Conservation (phyloP, 257 asterid species). For the Petunia axillaris region DNA sequence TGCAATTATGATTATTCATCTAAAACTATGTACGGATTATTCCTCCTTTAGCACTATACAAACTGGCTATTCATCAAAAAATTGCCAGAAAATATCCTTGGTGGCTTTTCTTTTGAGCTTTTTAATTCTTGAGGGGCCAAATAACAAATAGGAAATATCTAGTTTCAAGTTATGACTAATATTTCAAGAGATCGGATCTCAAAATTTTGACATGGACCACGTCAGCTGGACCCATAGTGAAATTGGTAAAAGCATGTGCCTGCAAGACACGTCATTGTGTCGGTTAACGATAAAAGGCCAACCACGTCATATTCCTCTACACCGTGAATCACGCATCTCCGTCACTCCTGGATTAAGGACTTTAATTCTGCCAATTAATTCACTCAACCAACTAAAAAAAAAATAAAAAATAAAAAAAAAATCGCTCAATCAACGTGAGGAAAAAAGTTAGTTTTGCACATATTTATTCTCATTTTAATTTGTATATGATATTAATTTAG, state of each 20-base stretch:
- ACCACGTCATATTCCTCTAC: conserved; percentile 39
- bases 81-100: background rate
- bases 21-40: too few species aligned
- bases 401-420: too few species aligned
- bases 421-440: too few species aligned
- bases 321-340: conserved; percentile 47
- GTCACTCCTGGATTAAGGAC: background rate
- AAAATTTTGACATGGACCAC: conserved; percentile 30
- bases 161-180: background rate
- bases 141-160: background rate
- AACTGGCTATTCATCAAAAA: background rate
- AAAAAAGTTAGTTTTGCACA: too few species aligned
- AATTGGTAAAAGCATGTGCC: conserved; percentile 28
- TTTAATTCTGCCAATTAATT: background rate
- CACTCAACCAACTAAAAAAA: background rate
- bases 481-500: background rate
- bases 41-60: too few species aligned
- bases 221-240: conserved; percentile 29
- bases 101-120: background rate
- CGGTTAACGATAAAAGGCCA: conserved; percentile 20
- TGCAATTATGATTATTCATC: too few species aligned
- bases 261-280: conserved; percentile 49
- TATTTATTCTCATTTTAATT: too few species aligned
- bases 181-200: conserved; percentile 30
- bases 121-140: background rate